These are phyloP conservation scores for Pisolithus tinctorius DNA, from an alignment of 768 basidiomycete genomes.

Conservation along the genomic window DNA sequence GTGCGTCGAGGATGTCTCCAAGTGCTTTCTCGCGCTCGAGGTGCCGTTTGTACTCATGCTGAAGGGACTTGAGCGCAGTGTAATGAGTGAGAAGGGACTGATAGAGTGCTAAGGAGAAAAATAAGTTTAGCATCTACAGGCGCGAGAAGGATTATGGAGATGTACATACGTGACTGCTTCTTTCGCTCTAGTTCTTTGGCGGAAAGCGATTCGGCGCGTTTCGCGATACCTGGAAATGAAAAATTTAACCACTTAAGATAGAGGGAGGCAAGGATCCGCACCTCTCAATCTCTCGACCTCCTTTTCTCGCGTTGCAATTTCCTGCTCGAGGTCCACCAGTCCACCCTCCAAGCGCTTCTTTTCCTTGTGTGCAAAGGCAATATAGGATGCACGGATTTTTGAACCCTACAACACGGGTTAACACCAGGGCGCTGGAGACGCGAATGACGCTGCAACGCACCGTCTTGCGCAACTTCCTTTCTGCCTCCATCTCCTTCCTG, in stretches of 20 bases:
- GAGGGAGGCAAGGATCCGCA: constrained; percentile 22
- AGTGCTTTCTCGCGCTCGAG: constrained; percentile 71
- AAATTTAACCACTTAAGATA: background rate
- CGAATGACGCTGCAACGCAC: constrained; percentile 34
- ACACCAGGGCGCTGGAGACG: background rate
- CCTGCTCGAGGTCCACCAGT: constrained; percentile 43
- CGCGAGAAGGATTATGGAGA: constrained; percentile 3
- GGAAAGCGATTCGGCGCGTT: constrained; percentile 70
- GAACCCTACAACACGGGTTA: constrained; percentile 50
- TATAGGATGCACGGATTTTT: constrained; percentile 87
- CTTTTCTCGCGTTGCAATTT: constrained; percentile 57
- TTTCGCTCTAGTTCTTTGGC: constrained; percentile 78
- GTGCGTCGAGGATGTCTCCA: constrained; percentile 72
- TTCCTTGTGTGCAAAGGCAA: constrained; percentile 84
- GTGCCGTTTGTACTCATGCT: constrained; percentile 63
- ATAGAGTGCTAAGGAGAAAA: constrained; percentile 61
- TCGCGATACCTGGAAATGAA: constrained; percentile 55
- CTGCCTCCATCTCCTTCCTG: constrained; percentile 62
- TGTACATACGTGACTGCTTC: constrained; percentile 71
- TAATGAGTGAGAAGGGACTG: constrained; percentile 65
- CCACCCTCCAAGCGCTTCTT: constrained; percentile 72
- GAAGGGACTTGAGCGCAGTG: constrained; percentile 69
- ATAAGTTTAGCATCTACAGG: constrained; percentile 1
- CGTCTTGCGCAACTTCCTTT: constrained; percentile 72
- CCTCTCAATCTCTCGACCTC: constrained; percentile 73